Evolutionary conservation across 73 alveolate species (phyloP).

Genomic region (Breviolum minutum): DNA sequence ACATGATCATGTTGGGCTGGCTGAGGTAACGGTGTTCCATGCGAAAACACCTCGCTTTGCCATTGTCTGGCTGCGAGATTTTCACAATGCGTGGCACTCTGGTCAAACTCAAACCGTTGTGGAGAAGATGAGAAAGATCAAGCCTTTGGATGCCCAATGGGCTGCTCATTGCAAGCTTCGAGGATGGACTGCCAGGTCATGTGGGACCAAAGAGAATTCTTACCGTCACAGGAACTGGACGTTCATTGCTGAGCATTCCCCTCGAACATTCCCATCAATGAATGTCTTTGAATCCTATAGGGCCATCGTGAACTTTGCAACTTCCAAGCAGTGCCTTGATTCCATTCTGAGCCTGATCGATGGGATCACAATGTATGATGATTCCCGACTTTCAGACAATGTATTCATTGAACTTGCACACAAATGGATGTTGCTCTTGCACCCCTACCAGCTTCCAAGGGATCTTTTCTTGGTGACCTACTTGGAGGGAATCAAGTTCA

Average conservation of each 20-base stretch:
- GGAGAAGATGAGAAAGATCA: not conserved
- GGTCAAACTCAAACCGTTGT: not conserved
- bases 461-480: not conserved
- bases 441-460: not conserved
- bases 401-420: not conserved
- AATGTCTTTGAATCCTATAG: not conserved
- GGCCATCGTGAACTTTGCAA: not conserved
- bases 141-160: slow-evolving; percentile 15
- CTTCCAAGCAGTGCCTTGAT: not conserved
- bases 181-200: not conserved
- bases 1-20: no score
- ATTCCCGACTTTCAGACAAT: not conserved
- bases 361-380: not conserved
- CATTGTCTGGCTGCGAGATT: not conserved
- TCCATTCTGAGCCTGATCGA: not conserved
- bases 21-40: not conserved
- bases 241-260: not conserved
- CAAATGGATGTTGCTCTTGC: not conserved
- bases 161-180: not conserved
- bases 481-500: not conserved
- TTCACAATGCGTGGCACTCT: not conserved
- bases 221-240: not conserved
- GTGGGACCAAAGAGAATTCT: not conserved
- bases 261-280: not conserved
- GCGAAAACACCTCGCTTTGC: not conserved